Evolutionary conservation across 441 rosid species (phyloP), one percentile per base, ranked within the genome.

Genomic region (Codiaeum variegatum): DNA sequence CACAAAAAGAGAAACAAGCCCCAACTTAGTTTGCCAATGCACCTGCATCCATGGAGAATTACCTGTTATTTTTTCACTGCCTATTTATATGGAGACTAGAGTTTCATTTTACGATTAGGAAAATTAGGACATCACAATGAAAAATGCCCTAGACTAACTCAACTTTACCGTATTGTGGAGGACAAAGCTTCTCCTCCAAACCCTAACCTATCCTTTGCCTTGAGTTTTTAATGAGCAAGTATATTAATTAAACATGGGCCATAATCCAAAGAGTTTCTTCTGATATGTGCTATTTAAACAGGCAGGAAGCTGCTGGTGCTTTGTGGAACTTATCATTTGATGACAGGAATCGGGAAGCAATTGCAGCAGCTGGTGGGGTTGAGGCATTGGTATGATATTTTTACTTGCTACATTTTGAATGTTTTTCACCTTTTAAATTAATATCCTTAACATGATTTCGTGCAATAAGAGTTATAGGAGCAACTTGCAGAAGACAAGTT

Each of bases 241-340:
- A 40, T 10, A 40, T 40, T 40, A 8, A 40, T 40, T 47, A 5
- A 15, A 47, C 18, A 47, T 51, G 56, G 21, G 56, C 56, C 11
- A 8, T 21, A 51, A n/a, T n/a, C 21, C n/a, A 5, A 51, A 51
- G 7, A 51, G 24, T 55, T 55, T 12, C 60, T 9, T 67, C 62
- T 63, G 59, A 72, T 40, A 31, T 74, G 9, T 51, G 29, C 61
- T 58, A 69, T 62, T 74, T 56, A 58, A 79, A 84, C 87, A 91
- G 92, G 87, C 99, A 94, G 75, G 99, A 92, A 87, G 97, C 98
- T 78, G 94, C 99, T 75, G 99, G 99, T 72, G 99, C 99, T 23
- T 77, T 94, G 60, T 94, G 99, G 99, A 92, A 94, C 80, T 82
- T 94, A 69, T 94, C 99, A 34, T 92, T 94, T 51, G 98, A 91